A percentile compares a stretch with the other conserved stretches of the same genome.
Conservation (phyloP, 164 flowering plant species). For the Piper betle region DNA sequence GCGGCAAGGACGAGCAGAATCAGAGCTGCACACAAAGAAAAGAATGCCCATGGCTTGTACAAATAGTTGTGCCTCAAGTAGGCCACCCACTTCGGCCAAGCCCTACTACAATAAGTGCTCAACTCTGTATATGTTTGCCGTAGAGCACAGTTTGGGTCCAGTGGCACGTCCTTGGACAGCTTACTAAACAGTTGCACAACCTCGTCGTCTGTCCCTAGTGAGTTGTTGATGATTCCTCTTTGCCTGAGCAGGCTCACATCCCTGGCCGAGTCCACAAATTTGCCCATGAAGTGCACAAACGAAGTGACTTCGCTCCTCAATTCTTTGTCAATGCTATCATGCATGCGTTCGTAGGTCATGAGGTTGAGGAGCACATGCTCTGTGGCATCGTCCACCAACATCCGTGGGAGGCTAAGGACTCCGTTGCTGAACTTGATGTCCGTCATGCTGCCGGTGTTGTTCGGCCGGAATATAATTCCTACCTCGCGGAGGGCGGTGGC, state of each 20-base stretch:
- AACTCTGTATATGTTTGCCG: not conserved
- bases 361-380: conserved; percentile 5
- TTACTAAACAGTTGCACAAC: conserved; percentile 8
- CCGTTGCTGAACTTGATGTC: conserved; percentile 3
- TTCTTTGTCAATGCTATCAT: not conserved
- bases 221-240: conserved; percentile 4
- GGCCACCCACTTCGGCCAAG: conserved; percentile 5
- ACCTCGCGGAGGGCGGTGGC: conserved; percentile 7
- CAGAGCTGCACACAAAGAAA: not conserved
- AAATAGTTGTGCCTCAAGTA: conserved; percentile 1
- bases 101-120: not conserved
- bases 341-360: conserved; percentile 7
- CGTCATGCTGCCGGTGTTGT: not conserved
- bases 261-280: conserved; percentile 5
- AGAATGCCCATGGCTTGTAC: not conserved
- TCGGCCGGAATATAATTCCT: conserved; percentile 3
- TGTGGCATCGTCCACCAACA: conserved; percentile 5
- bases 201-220: conserved; percentile 5
- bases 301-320: conserved; percentile 5
- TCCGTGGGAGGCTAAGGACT: conserved; percentile 5
- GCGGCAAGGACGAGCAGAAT: not conserved
- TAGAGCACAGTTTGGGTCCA: conserved; percentile 1
- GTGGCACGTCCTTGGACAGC: conserved; percentile 5
- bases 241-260: conserved; percentile 6
- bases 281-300: conserved; percentile 11